A percentile compares a stretch with the other conserved stretches of the same genome.
Evolutionary conservation across 2,329 filamentous ascomycete genomes (phyloP).

Genomic region (Exutisphaerella laricina): DNA sequence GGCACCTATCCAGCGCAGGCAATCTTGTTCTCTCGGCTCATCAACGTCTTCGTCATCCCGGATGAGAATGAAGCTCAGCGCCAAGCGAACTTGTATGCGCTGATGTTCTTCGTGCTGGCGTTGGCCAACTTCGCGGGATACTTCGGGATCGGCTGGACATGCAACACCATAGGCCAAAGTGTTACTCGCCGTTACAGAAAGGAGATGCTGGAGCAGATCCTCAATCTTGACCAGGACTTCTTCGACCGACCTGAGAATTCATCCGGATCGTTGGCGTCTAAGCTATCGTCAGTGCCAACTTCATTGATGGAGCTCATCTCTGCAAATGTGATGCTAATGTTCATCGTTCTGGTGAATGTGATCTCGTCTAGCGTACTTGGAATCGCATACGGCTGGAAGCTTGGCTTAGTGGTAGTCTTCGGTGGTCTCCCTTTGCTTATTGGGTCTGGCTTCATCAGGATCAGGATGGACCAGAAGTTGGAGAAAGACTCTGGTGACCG

Average conservation of each 20-base stretch:
- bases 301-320: slow-evolving; percentile 48
- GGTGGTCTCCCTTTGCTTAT: slow-evolving; percentile 33
- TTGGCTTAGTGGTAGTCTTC: slow-evolving; percentile 33
- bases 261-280: slow-evolving; percentile 44
- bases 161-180: slow-evolving; percentile 44
- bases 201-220: slow-evolving; percentile 31
- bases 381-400: slow-evolving; percentile 35
- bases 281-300: slow-evolving; percentile 46
- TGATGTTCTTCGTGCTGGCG: slow-evolving; percentile 54
- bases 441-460: slow-evolving; percentile 31
- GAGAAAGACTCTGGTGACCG: slow-evolving; percentile 27
- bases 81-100: slow-evolving; percentile 47
- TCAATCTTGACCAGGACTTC: slow-evolving; percentile 32
- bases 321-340: slow-evolving; percentile 37
- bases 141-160: slow-evolving; percentile 42
- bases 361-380: slow-evolving; percentile 28
- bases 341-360: slow-evolving; percentile 33
- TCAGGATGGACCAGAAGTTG: slow-evolving; percentile 32
- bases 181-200: slow-evolving; percentile 33
- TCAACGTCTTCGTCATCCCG: slow-evolving; percentile 43
- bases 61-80: slow-evolving; percentile 34
- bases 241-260: slow-evolving; percentile 45
- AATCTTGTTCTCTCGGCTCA: slow-evolving; percentile 46
- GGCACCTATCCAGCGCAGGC: slow-evolving; percentile 46
- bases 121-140: slow-evolving; percentile 42